Evolutionary conservation across 1,284 basidiomycete species (phyloP).

Genomic region (Hemileia vastatrix): DNA sequence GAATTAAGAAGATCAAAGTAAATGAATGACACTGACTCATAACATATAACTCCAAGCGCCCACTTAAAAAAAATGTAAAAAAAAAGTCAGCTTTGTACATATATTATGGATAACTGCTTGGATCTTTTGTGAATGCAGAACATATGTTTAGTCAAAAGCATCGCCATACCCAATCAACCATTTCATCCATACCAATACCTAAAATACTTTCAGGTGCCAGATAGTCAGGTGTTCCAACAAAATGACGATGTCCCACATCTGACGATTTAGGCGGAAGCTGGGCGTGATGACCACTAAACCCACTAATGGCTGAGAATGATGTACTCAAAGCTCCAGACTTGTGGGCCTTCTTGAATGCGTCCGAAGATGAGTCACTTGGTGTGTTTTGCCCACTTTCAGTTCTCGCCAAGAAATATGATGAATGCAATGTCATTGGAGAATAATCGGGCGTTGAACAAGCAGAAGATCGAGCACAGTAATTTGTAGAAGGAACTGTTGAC

Average conservation of each 20-base stretch:
- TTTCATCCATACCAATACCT: slow-evolving; percentile 89
- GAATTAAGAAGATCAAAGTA: not conserved
- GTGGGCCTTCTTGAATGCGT: not conserved
- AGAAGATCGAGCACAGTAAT: not conserved
- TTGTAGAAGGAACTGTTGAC: slow-evolving; percentile 46
- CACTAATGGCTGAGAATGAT: not conserved
- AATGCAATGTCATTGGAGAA: slow-evolving; percentile 7
- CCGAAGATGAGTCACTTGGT: not conserved
- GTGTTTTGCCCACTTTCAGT: not conserved
- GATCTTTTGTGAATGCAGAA: slow-evolving; percentile 43
- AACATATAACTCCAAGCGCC: slow-evolving; percentile 96
- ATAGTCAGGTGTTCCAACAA: slow-evolving; percentile 95
- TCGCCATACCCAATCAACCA: slow-evolving; percentile 93
- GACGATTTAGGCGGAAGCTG: slow-evolving; percentile 6
- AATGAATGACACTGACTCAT: slow-evolving; percentile 56
- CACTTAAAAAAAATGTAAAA: slow-evolving; percentile 50
- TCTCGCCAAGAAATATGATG: slow-evolving; percentile 10
- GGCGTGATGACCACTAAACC: not conserved
- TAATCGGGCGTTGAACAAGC: slow-evolving; percentile 8
- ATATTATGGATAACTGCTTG: not conserved
- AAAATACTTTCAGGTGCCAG: slow-evolving; percentile 92
- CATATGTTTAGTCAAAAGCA: slow-evolving; percentile 29
- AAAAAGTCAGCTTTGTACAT: slow-evolving; percentile 8
- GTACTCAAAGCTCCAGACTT: not conserved
- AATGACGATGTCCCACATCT: slow-evolving; percentile 41